Conservation (phyloP, 306 rosid genomes). For the Citrullus amarus region DNA sequence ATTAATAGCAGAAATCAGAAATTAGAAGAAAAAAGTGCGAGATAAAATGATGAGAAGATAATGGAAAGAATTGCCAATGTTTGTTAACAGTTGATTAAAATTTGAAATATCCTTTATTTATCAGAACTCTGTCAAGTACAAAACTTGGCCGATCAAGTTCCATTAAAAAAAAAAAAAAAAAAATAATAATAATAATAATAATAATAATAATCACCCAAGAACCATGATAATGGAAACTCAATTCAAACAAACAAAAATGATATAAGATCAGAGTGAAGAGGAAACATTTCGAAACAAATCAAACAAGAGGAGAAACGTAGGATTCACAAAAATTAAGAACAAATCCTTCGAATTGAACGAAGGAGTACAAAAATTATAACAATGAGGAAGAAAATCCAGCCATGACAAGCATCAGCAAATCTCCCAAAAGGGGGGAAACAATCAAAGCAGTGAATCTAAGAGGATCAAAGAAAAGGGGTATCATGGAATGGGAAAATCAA, state of each 20-base stretch:
- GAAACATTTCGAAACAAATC: background rate
- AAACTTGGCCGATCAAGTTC: background rate
- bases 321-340: background rate
- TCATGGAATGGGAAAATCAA: background rate
- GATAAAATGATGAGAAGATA: background rate
- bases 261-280: background rate
- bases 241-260: background rate
- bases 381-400: background rate
- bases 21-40: background rate
- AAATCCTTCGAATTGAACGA: background rate
- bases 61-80: background rate
- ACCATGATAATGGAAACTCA: background rate
- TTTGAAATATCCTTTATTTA: background rate
- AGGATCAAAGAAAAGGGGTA: background rate
- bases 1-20: background rate
- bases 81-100: background rate
- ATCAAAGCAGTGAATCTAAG: background rate
- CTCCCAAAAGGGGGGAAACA: background rate
- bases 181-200: too few relatives aligned
- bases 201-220: background rate
- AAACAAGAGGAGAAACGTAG: background rate
- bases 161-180: background rate
- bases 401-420: background rate
- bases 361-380: background rate
- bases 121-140: background rate